These are phyloP conservation scores for Chrysanthemum makinoi DNA, from an alignment of 129 eudicot species.

Conservation along the genomic window DNA sequence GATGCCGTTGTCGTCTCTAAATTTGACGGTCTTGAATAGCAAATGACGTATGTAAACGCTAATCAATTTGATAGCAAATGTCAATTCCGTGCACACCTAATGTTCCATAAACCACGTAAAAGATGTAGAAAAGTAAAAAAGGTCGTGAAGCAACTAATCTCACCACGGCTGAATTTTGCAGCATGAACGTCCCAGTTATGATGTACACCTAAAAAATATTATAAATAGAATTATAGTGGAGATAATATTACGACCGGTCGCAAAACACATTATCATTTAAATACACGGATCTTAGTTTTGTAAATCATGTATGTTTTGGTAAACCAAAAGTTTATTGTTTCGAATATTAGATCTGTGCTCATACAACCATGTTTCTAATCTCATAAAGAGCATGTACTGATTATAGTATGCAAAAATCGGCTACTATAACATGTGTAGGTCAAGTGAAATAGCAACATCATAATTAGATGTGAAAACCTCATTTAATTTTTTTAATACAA, in stretches of 20 bases:
- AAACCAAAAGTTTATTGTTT: no score
- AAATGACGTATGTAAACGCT: no score
- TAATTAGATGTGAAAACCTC: no score
- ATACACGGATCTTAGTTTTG: neutral
- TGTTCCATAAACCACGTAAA: neutral
- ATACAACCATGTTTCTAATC: no score
- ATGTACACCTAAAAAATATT: slow-evolving; percentile 46
- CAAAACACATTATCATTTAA: neutral
- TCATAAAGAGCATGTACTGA: neutral
- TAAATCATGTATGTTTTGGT: no score
- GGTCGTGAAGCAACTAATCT: neutral
- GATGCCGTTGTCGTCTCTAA: no score
- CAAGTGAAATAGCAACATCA: neutral
- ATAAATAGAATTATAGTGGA: neutral
- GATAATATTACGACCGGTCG: neutral
- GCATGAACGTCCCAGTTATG: slow-evolving; percentile 59
- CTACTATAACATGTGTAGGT: neutral
- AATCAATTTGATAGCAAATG: no score
- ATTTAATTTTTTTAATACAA: no score
- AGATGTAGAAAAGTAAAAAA: neutral
- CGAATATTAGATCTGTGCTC: no score
- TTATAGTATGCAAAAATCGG: neutral
- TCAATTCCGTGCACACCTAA: no score
- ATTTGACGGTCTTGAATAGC: no score
- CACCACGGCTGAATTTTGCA: slow-evolving; percentile 90